Conservation (phyloP, 768 basidiomycete species). For the Erythrobasidium yunnanense region DNA sequence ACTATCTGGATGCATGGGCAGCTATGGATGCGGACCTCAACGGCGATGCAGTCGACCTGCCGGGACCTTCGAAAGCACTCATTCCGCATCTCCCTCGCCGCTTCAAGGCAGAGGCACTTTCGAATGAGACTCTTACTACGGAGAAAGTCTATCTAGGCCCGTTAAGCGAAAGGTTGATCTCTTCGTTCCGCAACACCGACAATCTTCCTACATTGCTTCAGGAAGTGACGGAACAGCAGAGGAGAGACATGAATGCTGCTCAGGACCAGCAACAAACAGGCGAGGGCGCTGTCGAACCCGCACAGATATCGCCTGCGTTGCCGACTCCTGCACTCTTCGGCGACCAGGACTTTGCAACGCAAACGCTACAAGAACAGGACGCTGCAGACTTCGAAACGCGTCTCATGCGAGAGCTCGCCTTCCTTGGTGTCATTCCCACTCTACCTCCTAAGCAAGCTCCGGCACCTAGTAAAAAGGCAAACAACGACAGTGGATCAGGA, state of each 20-base stretch:
- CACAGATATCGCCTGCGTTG: conserved; percentile 67
- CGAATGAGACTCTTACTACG: conserved; percentile 65
- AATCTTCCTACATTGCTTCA: conserved; percentile 20
- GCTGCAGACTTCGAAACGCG: conserved; percentile 44
- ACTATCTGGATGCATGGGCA: background rate
- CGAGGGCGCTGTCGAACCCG: conserved; percentile 62
- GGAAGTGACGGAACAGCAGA: background rate
- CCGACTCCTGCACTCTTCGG: background rate
- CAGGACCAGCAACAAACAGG: background rate
- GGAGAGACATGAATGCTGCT: background rate
- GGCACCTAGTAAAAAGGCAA: background rate
- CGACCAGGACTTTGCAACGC: background rate
- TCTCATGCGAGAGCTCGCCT: conserved; percentile 43
- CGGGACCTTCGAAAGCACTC: conserved; percentile 58
- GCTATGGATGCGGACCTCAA: conserved; percentile 17
- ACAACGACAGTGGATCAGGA: background rate
- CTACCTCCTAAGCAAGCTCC: background rate
- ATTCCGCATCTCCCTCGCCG: conserved; percentile 30
- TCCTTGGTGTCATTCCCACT: conserved; percentile 43
- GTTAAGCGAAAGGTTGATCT: conserved; percentile 17
- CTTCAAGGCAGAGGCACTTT: conserved; percentile 62
- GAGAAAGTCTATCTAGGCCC: conserved; percentile 28
- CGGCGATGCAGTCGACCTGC: conserved; percentile 59
- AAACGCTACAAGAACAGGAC: conserved; percentile 38
- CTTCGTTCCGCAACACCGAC: conserved; percentile 24